Conservation (phyloP, 2,329 filamentous ascomycete species). For the Sporothrix sp. region DNA sequence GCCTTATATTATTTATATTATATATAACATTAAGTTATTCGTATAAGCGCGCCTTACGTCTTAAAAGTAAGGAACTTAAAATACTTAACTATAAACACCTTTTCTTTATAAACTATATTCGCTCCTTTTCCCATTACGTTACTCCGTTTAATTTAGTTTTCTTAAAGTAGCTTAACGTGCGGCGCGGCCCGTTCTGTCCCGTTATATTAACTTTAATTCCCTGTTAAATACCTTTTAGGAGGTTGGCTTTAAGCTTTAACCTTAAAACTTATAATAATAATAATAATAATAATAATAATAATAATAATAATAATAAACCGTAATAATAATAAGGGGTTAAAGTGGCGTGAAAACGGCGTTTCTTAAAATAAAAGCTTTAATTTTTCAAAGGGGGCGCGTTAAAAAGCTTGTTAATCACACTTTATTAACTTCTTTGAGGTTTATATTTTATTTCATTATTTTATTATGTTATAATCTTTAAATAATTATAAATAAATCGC, state of each 20-base stretch:
- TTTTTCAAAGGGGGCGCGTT: not conserved
- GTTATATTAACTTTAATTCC: not conserved
- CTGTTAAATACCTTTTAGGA: not conserved
- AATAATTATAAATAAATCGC: not conserved
- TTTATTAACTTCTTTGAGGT: not conserved
- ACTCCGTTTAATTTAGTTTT: no score
- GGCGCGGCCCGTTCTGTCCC: no score
- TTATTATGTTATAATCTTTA: not conserved
- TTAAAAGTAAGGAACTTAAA: no score
- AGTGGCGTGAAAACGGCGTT: no score
- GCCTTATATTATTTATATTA: not conserved
- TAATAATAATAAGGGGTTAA: no score
- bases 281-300: no score
- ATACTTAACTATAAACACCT: not conserved
- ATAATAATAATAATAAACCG: no score
- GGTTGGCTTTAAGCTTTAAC: not conserved
- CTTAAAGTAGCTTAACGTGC: no score
- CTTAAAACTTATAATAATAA: no score
- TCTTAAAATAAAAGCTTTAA: not conserved
- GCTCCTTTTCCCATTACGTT: no score
- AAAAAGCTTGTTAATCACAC: not conserved
- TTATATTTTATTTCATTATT: not conserved
- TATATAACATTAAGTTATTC: no score
- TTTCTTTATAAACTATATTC: not conserved
- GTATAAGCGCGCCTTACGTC: no score